A percentile compares a stretch with the other conserved stretches of the same genome.
These are phyloP conservation scores for Xylaria longipes DNA, from an alignment of 495 filamentous ascomycete species.

Conservation along the genomic window DNA sequence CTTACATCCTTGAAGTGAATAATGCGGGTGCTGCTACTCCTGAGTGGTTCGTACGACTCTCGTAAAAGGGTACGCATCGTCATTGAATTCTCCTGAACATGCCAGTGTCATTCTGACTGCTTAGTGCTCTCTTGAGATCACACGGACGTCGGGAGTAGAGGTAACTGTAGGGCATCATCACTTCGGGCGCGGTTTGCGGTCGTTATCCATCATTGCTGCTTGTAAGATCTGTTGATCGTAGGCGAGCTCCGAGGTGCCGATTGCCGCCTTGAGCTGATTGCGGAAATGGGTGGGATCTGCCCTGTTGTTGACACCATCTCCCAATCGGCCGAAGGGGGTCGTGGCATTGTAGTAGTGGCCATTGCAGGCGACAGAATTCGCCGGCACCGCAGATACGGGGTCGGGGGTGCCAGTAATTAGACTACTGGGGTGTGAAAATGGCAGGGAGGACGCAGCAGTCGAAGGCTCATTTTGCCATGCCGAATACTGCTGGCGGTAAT, in stretches of 20 bases:
- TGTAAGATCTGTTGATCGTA: constrained; percentile 33
- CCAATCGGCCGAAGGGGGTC: constrained; percentile 33
- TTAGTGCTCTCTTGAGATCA: neutral
- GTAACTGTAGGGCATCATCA: constrained; percentile 15
- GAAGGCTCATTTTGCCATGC: constrained; percentile 9
- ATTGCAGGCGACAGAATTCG: constrained; percentile 32
- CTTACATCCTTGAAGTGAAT: neutral
- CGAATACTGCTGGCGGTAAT: constrained; percentile 23
- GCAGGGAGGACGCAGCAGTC: constrained; percentile 24
- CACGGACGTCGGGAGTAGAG: neutral
- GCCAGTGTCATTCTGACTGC: neutral
- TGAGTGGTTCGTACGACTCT: neutral
- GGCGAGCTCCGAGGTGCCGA: constrained; percentile 24
- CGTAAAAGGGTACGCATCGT: neutral
- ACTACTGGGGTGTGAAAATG: constrained; percentile 46
- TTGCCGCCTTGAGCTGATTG: constrained; percentile 27
- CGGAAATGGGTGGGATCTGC: constrained; percentile 34
- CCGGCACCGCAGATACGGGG: constrained; percentile 18
- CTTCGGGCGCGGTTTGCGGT: constrained; percentile 31
- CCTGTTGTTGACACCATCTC: constrained; percentile 29
- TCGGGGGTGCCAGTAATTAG: constrained; percentile 42
- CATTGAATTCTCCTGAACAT: neutral
- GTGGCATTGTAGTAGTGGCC: constrained; percentile 34
- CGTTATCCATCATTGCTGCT: constrained; percentile 30
- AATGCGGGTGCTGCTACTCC: neutral